A percentile compares a stretch with the other conserved stretches of the same genome.
Evolutionary conservation across 169 alveolate genomes (phyloP).

Genomic region (Haemoproteus tartakovskyi): DNA sequence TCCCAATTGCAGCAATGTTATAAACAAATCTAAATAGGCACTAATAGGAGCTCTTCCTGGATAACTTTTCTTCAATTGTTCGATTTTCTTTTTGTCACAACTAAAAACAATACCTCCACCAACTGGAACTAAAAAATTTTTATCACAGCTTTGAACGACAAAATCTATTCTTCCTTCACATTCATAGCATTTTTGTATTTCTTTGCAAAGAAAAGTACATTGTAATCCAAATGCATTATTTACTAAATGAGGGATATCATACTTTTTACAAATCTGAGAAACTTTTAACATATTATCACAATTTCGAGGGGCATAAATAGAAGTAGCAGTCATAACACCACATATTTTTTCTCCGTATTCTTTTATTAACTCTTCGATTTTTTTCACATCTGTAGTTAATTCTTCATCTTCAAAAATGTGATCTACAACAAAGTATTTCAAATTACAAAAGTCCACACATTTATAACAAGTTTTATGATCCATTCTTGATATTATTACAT

Average conservation of each 20-base stretch:
- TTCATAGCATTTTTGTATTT: conserved; percentile 49
- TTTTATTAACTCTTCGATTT: conserved; percentile 27
- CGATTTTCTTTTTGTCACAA: conserved; percentile 7
- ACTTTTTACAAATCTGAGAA: conserved; percentile 23
- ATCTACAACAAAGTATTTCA: conserved; percentile 44
- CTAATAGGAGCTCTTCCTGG: conserved; percentile 62
- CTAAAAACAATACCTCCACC: conserved; percentile 53
- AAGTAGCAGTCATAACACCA: conserved; percentile 55
- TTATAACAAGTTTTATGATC: conserved; percentile 61
- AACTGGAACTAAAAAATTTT: conserved; percentile 55
- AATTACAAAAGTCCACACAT: conserved; percentile 38
- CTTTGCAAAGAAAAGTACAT: conserved; percentile 45
- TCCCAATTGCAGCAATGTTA: conserved; percentile 54
- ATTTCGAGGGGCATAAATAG: conserved; percentile 63
- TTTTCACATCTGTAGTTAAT: conserved; percentile 17
- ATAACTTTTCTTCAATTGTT: conserved; percentile 24
- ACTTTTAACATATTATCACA: conserved; percentile 49
- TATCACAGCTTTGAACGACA: conserved; percentile 64
- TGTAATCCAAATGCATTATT: conserved; percentile 62
- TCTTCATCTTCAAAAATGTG: conserved; percentile 36
- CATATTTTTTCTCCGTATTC: conserved; percentile 17
- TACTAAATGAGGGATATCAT: conserved; percentile 37
- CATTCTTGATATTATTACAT: conserved; percentile 41
- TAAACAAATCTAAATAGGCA: conserved; percentile 59
- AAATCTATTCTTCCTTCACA: conserved; percentile 35